Percentiles rank a stretch among this genome's conserved stretches.
phyloP scores from a whole-genome alignment of 148 eudicot species.

The Vaccinium darrowii region DNA sequence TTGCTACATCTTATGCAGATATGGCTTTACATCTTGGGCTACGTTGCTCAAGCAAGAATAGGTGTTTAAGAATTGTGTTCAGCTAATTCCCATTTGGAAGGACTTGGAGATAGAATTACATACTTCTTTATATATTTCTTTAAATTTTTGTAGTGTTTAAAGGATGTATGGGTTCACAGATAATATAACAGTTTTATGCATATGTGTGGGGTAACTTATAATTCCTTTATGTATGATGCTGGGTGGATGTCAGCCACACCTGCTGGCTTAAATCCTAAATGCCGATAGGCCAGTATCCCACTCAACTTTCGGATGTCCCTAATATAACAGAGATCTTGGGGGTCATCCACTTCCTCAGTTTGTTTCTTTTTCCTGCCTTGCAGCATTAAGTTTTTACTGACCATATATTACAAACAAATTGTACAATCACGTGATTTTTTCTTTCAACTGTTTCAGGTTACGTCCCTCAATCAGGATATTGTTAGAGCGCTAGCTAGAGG shows the following conservation, averaged over 20 bases:
- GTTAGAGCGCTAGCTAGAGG: conserved; percentile 96
- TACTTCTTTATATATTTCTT: not conserved
- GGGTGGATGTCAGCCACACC: not conserved
- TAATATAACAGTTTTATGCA: not conserved
- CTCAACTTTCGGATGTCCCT: not conserved
- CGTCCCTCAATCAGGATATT: conserved; percentile 85
- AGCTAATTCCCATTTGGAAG: too few species aligned
- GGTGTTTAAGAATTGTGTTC: too few species aligned
- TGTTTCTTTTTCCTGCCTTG: not conserved
- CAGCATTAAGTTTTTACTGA: not conserved
- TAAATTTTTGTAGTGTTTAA: not conserved
- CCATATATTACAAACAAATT: not conserved
- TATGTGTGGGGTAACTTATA: not conserved
- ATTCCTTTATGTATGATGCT: not conserved
- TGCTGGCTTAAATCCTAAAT: not conserved
- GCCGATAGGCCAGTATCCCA: not conserved
- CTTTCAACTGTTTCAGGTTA: conserved; percentile 52
- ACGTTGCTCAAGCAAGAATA: too few species aligned
- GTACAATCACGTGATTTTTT: not conserved
- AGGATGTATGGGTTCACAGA: not conserved
- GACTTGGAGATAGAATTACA: not conserved
- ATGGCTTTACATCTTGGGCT: not conserved
- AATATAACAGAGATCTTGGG: not conserved
- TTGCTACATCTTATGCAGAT: not conserved
- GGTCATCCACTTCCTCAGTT: not conserved